A percentile compares a stretch with the other conserved stretches of the same genome.
These are phyloP conservation scores for Candida montana DNA, from an alignment of 805 yeast species.

Conservation along the genomic window DNA sequence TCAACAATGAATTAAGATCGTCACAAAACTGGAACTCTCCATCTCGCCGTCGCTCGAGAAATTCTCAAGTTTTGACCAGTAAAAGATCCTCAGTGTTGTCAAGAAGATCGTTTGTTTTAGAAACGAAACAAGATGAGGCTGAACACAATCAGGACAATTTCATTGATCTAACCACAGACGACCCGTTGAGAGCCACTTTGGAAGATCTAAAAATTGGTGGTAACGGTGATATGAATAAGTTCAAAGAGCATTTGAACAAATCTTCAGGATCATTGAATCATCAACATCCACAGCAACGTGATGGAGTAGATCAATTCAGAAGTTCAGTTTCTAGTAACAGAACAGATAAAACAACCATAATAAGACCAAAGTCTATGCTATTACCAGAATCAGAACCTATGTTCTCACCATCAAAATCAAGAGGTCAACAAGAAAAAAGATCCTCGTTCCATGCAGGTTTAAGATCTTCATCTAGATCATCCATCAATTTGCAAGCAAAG, in stretches of 20 bases:
- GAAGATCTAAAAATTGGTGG: slow-evolving; percentile 39
- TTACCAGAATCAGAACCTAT: slow-evolving; percentile 10
- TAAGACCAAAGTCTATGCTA: slow-evolving; percentile 26
- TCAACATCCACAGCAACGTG: slow-evolving; percentile 12
- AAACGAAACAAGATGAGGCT: slow-evolving; percentile 5
- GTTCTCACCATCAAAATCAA: slow-evolving; percentile 4
- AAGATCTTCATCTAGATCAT: slow-evolving; percentile 21
- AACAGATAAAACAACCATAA: slow-evolving; percentile 18
- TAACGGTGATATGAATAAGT: slow-evolving; percentile 36
- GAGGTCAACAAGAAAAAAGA: slow-evolving; percentile 11
- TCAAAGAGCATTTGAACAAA: slow-evolving; percentile 26
- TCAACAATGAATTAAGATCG: slow-evolving; percentile 18
- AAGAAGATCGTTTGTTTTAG: slow-evolving; percentile 23
- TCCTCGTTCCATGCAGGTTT: slow-evolving; percentile 25
- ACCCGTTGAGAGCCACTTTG: slow-evolving; percentile 51
- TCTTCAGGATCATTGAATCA: slow-evolving; percentile 11
- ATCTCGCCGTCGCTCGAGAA: slow-evolving; percentile 24
- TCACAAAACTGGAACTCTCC: slow-evolving; percentile 28
- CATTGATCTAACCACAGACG: slow-evolving; percentile 24
- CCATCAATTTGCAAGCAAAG: slow-evolving; percentile 21
- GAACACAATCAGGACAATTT: neutral
- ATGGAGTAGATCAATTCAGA: slow-evolving; percentile 7
- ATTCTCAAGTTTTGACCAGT: slow-evolving; percentile 12
- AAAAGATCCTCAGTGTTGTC: slow-evolving; percentile 15
- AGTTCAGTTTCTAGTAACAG: slow-evolving; percentile 17